phyloP scores from a whole-genome alignment of 2,329 filamentous ascomycete species.

The Colletotrichum liaoningense region DNA sequence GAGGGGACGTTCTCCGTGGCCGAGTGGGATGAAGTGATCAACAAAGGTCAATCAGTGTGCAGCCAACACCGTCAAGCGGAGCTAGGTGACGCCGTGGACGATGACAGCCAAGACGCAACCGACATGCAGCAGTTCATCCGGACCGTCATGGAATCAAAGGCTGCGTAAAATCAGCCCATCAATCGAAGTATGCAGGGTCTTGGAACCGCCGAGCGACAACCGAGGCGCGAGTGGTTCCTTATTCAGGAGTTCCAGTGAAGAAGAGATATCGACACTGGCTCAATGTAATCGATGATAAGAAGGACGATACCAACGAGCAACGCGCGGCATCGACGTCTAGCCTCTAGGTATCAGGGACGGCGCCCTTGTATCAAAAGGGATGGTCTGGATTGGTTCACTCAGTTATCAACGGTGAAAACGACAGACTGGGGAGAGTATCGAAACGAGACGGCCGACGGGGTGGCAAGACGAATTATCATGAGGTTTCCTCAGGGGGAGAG shows the following conservation, averaged over 20 bases:
- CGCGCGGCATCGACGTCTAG: neutral
- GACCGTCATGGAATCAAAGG: constrained; percentile 68
- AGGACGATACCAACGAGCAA: neutral
- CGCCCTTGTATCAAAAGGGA: neutral
- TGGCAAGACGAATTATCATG: neutral
- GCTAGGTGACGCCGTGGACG: constrained; percentile 57
- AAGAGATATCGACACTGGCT: neutral
- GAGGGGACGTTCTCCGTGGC: constrained; percentile 81
- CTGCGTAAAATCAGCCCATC: constrained; percentile 45
- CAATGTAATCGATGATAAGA: neutral
- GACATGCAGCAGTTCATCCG: constrained; percentile 71
- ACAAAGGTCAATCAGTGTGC: constrained; percentile 75
- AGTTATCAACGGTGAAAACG: constrained; percentile 2
- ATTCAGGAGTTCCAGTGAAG: neutral
- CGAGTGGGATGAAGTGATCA: constrained; percentile 79
- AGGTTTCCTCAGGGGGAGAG: neutral
- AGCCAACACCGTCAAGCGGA: constrained; percentile 55
- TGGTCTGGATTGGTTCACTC: neutral
- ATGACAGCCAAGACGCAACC: constrained; percentile 56
- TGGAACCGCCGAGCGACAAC: constrained; percentile 14
- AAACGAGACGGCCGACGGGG: constrained; percentile 8
- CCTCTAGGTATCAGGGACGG: neutral
- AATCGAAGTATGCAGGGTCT: constrained; percentile 6
- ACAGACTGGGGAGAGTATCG: constrained; percentile 3
- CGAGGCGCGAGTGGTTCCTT: neutral